Evolutionary conservation across 139 green algal species (phyloP).

Genomic region (Mesotaenium endlicherianum): DNA sequence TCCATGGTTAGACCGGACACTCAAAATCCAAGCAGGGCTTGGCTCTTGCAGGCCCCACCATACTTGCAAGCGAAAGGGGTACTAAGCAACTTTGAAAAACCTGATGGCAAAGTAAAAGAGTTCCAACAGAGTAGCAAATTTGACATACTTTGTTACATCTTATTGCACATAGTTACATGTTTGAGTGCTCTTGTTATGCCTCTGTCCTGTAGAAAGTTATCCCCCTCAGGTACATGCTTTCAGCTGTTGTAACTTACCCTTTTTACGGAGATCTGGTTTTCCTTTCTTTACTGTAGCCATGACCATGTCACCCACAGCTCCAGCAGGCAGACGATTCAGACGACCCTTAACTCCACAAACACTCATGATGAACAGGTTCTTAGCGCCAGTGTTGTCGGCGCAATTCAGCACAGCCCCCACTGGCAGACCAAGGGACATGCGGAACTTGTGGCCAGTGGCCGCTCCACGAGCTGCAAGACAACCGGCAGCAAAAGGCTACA

Average conservation of each 20-base stretch:
- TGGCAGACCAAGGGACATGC: slow-evolving; percentile 92
- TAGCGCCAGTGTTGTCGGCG: slow-evolving; percentile 96
- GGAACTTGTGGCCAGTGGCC: slow-evolving; percentile 95
- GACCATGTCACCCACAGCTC: slow-evolving; percentile 90
- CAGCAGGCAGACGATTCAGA: slow-evolving; percentile 93
- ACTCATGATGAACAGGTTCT: slow-evolving; percentile 99
- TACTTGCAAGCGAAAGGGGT: too few relatives aligned
- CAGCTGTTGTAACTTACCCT: slow-evolving; percentile 61
- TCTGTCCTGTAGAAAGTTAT: too few relatives aligned
- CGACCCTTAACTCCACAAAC: slow-evolving; percentile 79
- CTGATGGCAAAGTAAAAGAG: too few relatives aligned
- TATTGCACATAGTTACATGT: too few relatives aligned
- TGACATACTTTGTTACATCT: too few relatives aligned
- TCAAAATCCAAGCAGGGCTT: too few relatives aligned
- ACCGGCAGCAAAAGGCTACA: slow-evolving; percentile 14
- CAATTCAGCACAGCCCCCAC: slow-evolving; percentile 97
- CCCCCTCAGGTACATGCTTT: too few relatives aligned
- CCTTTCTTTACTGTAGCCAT: slow-evolving; percentile 99
- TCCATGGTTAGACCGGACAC: too few relatives aligned
- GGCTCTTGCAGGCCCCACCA: too few relatives aligned
- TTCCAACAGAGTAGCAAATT: too few relatives aligned
- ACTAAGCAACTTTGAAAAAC: too few relatives aligned
- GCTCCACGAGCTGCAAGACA: slow-evolving; percentile 60
- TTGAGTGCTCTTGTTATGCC: too few relatives aligned
- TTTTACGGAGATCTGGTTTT: slow-evolving; percentile 99